phyloP scores from a whole-genome alignment of 2,329 filamentous ascomycete genomes.

The Nemania diffusa region DNA sequence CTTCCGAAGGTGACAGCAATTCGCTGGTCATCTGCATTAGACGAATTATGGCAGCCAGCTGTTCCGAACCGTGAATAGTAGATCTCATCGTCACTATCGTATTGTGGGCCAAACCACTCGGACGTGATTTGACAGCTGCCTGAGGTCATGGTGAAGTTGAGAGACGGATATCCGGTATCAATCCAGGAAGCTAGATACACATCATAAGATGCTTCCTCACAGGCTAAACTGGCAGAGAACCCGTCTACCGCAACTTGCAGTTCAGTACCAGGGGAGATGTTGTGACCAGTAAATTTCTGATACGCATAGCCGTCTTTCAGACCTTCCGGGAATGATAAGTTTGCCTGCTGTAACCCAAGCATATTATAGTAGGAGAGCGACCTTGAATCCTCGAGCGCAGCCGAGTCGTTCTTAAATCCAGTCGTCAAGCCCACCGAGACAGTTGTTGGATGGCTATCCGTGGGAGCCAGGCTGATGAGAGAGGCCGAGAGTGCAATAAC shows the following conservation, averaged over 20 bases:
- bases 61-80: slow-evolving; percentile 14
- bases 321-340: slow-evolving; percentile 9
- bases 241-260: slow-evolving; percentile 10
- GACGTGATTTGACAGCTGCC: neutral
- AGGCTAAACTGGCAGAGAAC: slow-evolving; percentile 10
- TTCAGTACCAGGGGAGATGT: neutral
- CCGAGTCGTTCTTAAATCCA: neutral
- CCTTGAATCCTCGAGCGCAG: neutral
- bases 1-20: slow-evolving; percentile 8
- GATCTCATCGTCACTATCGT: neutral
- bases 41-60: slow-evolving; percentile 8
- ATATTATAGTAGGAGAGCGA: slow-evolving; percentile 13
- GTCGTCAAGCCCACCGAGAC: neutral
- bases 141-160: slow-evolving; percentile 12
- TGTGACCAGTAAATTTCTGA: slow-evolving; percentile 6
- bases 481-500: slow-evolving; percentile 8
- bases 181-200: neutral
- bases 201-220: slow-evolving; percentile 7
- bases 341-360: neutral
- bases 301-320: neutral
- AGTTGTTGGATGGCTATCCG: neutral
- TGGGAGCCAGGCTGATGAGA: slow-evolving; percentile 13
- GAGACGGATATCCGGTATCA: neutral
- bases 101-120: neutral
- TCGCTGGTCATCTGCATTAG: slow-evolving; percentile 3